Conservation (phyloP, 805 yeast genomes). For the Scheffersomyces spartinae region DNA sequence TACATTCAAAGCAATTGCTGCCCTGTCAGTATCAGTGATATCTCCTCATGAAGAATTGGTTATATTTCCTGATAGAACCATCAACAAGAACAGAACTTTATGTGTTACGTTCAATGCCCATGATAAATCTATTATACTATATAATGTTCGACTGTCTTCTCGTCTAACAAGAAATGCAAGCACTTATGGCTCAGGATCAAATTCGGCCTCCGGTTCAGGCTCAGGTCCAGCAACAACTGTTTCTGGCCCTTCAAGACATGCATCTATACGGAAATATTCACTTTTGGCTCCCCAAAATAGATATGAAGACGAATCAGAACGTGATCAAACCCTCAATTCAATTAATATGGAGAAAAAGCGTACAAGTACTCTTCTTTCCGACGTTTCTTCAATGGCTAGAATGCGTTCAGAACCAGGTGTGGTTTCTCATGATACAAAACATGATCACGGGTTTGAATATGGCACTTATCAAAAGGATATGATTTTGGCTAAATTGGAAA, state of each 20-base stretch:
- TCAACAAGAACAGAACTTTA: slow-evolving; percentile 26
- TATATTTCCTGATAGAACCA: slow-evolving; percentile 36
- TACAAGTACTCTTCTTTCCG: slow-evolving; percentile 29
- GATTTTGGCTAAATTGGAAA: slow-evolving; percentile 51
- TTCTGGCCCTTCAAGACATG: slow-evolving; percentile 4
- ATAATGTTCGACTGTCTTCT: slow-evolving; percentile 38
- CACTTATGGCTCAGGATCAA: neutral
- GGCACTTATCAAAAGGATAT: slow-evolving; percentile 47
- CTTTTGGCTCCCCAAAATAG: slow-evolving; percentile 1
- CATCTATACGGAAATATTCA: slow-evolving; percentile 1
- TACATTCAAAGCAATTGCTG: slow-evolving; percentile 60
- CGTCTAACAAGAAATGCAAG: slow-evolving; percentile 15
- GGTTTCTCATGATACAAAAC: slow-evolving; percentile 7
- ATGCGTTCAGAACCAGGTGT: slow-evolving; percentile 28
- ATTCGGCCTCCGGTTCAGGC: neutral
- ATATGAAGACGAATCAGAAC: slow-evolving; percentile 3
- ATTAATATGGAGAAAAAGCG: slow-evolving; percentile 32
- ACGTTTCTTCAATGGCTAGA: slow-evolving; percentile 33
- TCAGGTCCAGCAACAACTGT: slow-evolving; percentile 2
- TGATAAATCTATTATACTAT: slow-evolving; percentile 36
- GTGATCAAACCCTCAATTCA: slow-evolving; percentile 14
- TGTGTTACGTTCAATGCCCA: slow-evolving; percentile 45
- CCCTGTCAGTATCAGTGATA: slow-evolving; percentile 59
- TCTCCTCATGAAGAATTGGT: slow-evolving; percentile 46
- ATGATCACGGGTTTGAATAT: slow-evolving; percentile 13